phyloP scores from a whole-genome alignment of 1,139 yeast genomes.

The Saccharomycopsis hybrid region DNA sequence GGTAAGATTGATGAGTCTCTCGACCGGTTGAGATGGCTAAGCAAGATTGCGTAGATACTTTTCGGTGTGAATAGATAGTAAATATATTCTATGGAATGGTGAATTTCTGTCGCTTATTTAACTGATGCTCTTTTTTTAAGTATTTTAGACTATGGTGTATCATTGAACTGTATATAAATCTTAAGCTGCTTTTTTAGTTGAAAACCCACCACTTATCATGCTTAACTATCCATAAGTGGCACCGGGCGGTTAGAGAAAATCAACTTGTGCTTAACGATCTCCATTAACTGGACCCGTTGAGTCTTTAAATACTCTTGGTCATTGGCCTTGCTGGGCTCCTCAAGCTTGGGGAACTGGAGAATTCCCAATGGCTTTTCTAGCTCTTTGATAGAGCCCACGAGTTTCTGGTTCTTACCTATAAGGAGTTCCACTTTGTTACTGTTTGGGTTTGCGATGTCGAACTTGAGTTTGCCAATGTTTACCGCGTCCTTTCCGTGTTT shows the following conservation, averaged over 20 bases:
- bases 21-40: neutral
- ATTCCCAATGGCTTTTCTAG: constrained; percentile 20
- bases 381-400: constrained; percentile 15
- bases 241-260: constrained; percentile 18
- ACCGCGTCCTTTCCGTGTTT: constrained; percentile 8
- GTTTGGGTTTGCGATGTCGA: neutral
- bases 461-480: constrained; percentile 14
- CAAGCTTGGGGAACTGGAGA: constrained; percentile 14
- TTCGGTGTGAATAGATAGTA: no score
- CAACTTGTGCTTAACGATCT: constrained; percentile 17
- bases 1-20: neutral
- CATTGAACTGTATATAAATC: no score
- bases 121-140: no score
- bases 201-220: no score
- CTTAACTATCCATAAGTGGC: constrained; percentile 14
- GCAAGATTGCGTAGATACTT: no score
- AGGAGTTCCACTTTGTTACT: constrained; percentile 11
- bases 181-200: no score
- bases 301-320: neutral
- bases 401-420: constrained; percentile 19
- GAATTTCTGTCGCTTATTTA: no score
- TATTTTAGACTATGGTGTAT: no score
- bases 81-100: no score
- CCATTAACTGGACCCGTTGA: constrained; percentile 14
- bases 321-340: neutral